Evolutionary conservation across 2,329 filamentous ascomycete species (phyloP).

Genomic region (Hypoxylon sp.): DNA sequence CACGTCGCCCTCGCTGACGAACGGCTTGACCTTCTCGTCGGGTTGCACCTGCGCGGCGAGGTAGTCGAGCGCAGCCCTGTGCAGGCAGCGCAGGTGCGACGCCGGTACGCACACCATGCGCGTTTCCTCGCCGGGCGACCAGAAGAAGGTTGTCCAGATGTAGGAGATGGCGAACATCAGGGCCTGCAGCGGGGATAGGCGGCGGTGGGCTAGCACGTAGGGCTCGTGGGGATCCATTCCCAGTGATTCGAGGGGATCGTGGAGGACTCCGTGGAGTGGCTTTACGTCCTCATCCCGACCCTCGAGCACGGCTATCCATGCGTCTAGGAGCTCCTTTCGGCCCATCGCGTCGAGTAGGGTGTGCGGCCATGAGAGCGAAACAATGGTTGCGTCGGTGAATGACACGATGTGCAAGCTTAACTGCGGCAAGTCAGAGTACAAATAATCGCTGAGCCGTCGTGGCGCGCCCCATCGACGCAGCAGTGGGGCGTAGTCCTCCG

Average conservation of each 20-base stretch:
- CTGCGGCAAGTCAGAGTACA: constrained; percentile 61
- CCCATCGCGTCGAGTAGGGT: constrained; percentile 64
- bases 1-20: constrained; percentile 64
- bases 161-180: constrained; percentile 55
- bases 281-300: constrained; percentile 60
- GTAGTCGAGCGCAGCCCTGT: constrained; percentile 53
- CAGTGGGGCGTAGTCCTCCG: constrained; percentile 49
- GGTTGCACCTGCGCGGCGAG: constrained; percentile 32
- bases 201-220: constrained; percentile 48
- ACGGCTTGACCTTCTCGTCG: constrained; percentile 49
- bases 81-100: constrained; percentile 51
- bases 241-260: constrained; percentile 55
- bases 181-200: constrained; percentile 50
- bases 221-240: constrained; percentile 49
- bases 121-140: constrained; percentile 51
- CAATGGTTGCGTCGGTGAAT: constrained; percentile 65
- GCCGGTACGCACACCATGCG: constrained; percentile 60
- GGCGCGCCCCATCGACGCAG: constrained; percentile 49
- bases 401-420: constrained; percentile 64
- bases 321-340: constrained; percentile 58
- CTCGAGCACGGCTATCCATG: constrained; percentile 63
- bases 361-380: constrained; percentile 64
- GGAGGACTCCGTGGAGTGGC: constrained; percentile 53
- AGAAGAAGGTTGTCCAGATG: constrained; percentile 54
- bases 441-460: constrained; percentile 57